A percentile compares a stretch with the other conserved stretches of the same genome.
Evolutionary conservation across 352 stramenopile species (phyloP).

Genomic region (Phytophthora cactorum): DNA sequence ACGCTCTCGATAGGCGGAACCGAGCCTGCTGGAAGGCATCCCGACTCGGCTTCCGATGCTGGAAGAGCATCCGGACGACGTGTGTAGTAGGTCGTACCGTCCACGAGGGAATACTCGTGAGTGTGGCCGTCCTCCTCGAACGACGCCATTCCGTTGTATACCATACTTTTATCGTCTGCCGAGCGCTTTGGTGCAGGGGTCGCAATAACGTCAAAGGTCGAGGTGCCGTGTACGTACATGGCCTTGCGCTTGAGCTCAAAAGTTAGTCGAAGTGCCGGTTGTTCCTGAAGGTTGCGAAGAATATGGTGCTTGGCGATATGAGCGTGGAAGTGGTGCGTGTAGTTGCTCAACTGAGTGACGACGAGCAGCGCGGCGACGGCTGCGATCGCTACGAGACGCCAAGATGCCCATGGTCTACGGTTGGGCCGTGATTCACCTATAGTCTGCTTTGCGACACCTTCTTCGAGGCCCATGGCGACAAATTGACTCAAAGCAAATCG

Average conservation of each 20-base stretch:
- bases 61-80: constrained; percentile 3
- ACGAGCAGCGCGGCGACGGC: constrained; percentile 19
- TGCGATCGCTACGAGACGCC: constrained; percentile 21
- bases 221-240: constrained; percentile 44
- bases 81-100: constrained; percentile 45
- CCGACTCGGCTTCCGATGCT: constrained; percentile 1
- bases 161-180: constrained; percentile 22
- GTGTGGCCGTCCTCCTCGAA: constrained; percentile 34
- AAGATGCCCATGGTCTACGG: constrained; percentile 21
- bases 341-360: constrained; percentile 28
- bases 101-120: constrained; percentile 44
- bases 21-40: constrained; percentile 33
- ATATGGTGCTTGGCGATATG: constrained; percentile 52
- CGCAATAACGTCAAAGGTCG: constrained; percentile 46
- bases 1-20: constrained; percentile 41
- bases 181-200: constrained; percentile 28
- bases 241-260: constrained; percentile 50
- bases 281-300: constrained; percentile 42
- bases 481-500: constrained; percentile 21
- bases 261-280: constrained; percentile 42
- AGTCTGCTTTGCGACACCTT: constrained; percentile 6
- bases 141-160: constrained; percentile 43
- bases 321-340: constrained; percentile 42
- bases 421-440: not conserved
- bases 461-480: constrained; percentile 18